Conservation (phyloP, 192 early-diverging fungal genomes). For the Rhizoclosmatium sp. region DNA sequence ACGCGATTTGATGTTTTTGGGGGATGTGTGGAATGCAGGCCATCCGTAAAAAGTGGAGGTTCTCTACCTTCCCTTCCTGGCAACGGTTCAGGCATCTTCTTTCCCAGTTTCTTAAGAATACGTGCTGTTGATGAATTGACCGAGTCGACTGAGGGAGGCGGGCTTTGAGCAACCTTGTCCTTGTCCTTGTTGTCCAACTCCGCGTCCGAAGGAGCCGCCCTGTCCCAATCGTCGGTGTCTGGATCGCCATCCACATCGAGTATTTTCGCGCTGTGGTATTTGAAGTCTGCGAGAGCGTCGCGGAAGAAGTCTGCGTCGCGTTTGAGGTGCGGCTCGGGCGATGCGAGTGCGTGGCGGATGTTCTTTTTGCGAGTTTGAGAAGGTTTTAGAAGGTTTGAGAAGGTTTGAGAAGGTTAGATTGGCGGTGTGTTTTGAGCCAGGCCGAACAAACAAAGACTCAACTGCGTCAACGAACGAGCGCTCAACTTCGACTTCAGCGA, state of each 20-base stretch:
- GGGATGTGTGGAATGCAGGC: background rate
- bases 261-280: background rate
- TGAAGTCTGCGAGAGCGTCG: background rate
- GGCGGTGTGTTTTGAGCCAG: too few species aligned
- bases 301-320: background rate
- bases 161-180: background rate
- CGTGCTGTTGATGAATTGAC: background rate
- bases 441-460: too few species aligned
- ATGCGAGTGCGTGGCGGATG: background rate
- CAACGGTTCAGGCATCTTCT: background rate
- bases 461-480: background rate
- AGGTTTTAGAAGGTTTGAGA: too few species aligned
- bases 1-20: background rate
- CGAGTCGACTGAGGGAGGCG: background rate
- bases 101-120: background rate
- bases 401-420: too few species aligned
- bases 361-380: background rate
- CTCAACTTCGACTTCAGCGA: background rate
- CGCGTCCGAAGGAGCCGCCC: background rate
- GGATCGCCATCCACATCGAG: background rate
- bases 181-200: background rate
- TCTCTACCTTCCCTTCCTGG: background rate
- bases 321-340: background rate
- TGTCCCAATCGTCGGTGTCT: conserved; percentile 1
- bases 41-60: conserved; percentile 20